phyloP scores from a whole-genome alignment of 805 yeast species.

The Lipomyces chichibuensis region DNA sequence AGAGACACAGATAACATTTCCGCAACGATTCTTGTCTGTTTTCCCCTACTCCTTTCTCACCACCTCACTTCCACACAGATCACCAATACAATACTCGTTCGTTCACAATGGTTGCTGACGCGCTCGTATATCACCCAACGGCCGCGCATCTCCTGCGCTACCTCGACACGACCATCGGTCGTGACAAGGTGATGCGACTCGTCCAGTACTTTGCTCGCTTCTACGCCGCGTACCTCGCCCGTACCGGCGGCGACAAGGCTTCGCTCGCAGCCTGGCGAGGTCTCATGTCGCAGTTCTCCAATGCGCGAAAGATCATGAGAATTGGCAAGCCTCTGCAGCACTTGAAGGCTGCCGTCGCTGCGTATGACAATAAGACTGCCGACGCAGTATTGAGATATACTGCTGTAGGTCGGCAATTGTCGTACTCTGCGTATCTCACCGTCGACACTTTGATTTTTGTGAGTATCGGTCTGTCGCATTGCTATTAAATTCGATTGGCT shows the following conservation, averaged over 20 bases:
- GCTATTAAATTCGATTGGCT: not conserved
- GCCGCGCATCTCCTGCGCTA: conserved; percentile 62
- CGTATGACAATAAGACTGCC: conserved; percentile 68
- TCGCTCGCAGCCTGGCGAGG: conserved; percentile 55
- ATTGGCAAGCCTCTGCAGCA: conserved; percentile 77
- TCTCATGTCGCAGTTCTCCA: conserved; percentile 63
- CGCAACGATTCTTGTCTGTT: too few relatives aligned
- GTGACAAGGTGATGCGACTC: conserved; percentile 79
- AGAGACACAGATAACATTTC: too few relatives aligned
- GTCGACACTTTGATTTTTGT: conserved; percentile 45
- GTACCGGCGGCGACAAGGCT: conserved; percentile 57
- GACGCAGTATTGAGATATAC: conserved; percentile 60
- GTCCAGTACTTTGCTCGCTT: conserved; percentile 82
- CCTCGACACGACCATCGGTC: conserved; percentile 68
- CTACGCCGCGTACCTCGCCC: conserved; percentile 61
- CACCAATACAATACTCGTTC: not conserved
- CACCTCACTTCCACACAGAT: too few relatives aligned
- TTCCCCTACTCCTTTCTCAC: too few relatives aligned
- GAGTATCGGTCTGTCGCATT: conserved; percentile 26
- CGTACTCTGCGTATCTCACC: conserved; percentile 44
- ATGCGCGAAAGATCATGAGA: conserved; percentile 81
- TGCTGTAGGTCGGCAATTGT: conserved; percentile 44
- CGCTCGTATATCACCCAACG: conserved; percentile 74
- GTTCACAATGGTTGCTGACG: conserved; percentile 62
- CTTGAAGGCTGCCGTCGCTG: conserved; percentile 66